Conservation (phyloP, 2,329 filamentous ascomycete genomes). For the Pseudogymnoascus sp. region DNA sequence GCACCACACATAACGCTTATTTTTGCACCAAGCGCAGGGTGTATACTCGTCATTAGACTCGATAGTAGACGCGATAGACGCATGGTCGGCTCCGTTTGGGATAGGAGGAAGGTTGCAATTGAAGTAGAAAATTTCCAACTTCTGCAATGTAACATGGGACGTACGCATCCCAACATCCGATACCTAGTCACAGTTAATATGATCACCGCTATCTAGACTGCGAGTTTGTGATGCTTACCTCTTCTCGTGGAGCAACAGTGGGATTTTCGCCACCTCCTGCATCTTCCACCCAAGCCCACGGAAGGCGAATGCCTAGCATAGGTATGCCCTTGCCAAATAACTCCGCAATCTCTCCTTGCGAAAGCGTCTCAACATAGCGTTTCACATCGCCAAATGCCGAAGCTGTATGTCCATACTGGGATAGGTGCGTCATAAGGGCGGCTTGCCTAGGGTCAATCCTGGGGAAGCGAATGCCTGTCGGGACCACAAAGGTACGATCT, state of each 20-base stretch:
- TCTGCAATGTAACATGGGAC: constrained; percentile 2
- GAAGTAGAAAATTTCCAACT: constrained; percentile 10
- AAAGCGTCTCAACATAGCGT: constrained; percentile 19
- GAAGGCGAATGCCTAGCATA: background rate
- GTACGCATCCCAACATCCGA: background rate
- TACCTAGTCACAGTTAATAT: background rate
- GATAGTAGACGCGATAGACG: background rate
- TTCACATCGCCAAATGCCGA: constrained; percentile 28
- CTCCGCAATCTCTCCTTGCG: background rate
- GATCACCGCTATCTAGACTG: background rate
- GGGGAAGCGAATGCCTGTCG: background rate
- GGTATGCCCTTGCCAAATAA: background rate
- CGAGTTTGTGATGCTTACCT: background rate
- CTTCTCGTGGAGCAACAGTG: background rate
- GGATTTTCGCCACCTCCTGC: background rate
- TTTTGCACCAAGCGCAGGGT: background rate
- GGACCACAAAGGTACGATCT: constrained; percentile 1
- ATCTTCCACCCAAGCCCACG: background rate
- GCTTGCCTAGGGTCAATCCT: constrained; percentile 5
- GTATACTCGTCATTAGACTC: background rate
- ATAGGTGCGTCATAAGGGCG: constrained; percentile 23
- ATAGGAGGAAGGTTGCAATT: background rate
- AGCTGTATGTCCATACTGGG: constrained; percentile 23
- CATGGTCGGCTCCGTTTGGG: background rate
- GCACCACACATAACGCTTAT: constrained; percentile 1